A percentile compares a stretch with the other conserved stretches of the same genome.
phyloP scores from a whole-genome alignment of 805 yeast species.

The Myxozyma neotropica region DNA sequence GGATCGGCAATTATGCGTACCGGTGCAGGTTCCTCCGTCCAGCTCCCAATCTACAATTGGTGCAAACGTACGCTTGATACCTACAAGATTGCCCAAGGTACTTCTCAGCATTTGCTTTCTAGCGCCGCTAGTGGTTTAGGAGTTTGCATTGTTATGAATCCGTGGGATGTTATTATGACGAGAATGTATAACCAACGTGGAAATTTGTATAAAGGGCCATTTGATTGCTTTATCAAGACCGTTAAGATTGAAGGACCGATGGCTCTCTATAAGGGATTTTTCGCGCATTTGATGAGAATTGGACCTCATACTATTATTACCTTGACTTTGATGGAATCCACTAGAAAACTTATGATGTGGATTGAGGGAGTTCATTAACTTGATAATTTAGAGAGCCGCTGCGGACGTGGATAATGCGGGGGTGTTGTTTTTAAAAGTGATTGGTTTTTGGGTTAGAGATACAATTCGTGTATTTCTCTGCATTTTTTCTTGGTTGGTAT shows the following conservation, averaged over 20 bases:
- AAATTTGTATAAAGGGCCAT: conserved; percentile 77
- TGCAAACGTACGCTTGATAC: conserved; percentile 65
- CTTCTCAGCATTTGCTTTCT: conserved; percentile 70
- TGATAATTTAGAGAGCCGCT: too few relatives aligned
- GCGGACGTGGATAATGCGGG: too few relatives aligned
- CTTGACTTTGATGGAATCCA: conserved; percentile 93
- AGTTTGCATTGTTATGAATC: conserved; percentile 94
- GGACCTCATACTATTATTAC: conserved; percentile 92
- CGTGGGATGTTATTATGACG: conserved; percentile 94
- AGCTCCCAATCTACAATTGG: conserved; percentile 84
- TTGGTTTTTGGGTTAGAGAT: too few relatives aligned
- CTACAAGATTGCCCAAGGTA: conserved; percentile 61
- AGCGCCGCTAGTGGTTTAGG: conserved; percentile 84
- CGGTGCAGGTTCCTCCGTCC: conserved; percentile 94
- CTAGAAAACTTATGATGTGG: conserved; percentile 62
- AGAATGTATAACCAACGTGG: conserved; percentile 88
- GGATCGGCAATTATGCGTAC: conserved; percentile 94
- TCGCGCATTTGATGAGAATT: conserved; percentile 87
- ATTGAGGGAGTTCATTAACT: conserved; percentile 44
- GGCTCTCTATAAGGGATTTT: conserved; percentile 93
- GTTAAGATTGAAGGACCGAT: conserved; percentile 76
- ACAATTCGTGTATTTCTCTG: neutral
- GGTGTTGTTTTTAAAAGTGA: too few relatives aligned
- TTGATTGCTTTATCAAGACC: conserved; percentile 87
- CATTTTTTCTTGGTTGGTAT: neutral